phyloP scores from a whole-genome alignment of 352 stramenopile genomes.

The Phytophthora hibernalis region DNA sequence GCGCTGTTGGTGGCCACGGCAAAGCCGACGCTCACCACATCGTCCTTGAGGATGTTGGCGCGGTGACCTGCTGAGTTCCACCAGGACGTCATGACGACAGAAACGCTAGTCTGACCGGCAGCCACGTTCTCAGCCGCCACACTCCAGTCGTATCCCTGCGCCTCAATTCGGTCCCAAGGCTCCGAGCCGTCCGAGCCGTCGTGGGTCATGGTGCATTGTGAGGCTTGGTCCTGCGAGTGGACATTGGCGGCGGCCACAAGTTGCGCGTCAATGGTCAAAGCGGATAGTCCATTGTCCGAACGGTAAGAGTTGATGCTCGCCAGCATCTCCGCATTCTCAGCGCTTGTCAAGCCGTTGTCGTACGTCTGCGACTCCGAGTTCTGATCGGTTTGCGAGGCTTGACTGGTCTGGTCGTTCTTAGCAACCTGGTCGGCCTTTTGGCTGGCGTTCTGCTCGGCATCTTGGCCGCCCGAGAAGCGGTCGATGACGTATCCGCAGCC shows the following conservation, averaged over 20 bases:
- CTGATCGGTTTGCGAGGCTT: neutral
- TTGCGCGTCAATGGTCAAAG: constrained; percentile 49
- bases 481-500: constrained; percentile 53
- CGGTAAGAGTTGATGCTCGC: constrained; percentile 60
- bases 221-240: constrained; percentile 56
- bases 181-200: constrained; percentile 47
- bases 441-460: constrained; percentile 3
- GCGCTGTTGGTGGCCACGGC: constrained; percentile 34
- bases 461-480: constrained; percentile 37
- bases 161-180: constrained; percentile 46
- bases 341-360: constrained; percentile 46
- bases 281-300: constrained; percentile 36
- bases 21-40: constrained; percentile 45
- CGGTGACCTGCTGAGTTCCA: constrained; percentile 60
- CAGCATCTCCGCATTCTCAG: constrained; percentile 54
- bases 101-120: constrained; percentile 46
- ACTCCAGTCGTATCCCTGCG: constrained; percentile 49
- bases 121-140: constrained; percentile 61
- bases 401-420: constrained; percentile 3
- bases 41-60: constrained; percentile 60
- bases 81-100: constrained; percentile 56
- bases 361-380: constrained; percentile 18
- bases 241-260: constrained; percentile 45
- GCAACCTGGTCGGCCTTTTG: constrained; percentile 10
- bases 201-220: constrained; percentile 54